Conservation (phyloP, 2,329 filamentous ascomycete genomes). For the Aspergillus tubingensis region DNA sequence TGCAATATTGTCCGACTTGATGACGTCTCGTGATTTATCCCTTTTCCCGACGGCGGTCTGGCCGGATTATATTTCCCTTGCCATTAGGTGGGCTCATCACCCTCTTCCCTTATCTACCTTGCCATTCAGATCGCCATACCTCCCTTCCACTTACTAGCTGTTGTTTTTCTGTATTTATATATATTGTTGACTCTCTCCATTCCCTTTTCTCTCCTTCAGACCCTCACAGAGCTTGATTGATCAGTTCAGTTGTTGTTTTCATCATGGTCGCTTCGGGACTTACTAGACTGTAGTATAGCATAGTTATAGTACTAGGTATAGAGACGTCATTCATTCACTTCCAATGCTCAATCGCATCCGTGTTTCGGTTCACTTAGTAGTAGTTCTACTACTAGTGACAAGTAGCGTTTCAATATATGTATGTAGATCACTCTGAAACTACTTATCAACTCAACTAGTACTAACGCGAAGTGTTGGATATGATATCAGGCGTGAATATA, state of each 20-base stretch:
- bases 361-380: neutral
- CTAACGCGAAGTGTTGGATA: no score
- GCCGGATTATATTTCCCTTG: neutral
- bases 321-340: neutral
- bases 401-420: neutral
- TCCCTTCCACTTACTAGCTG: neutral
- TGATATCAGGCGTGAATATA: neutral
- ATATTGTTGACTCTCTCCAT: neutral
- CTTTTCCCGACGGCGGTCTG: neutral
- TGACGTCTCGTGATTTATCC: neutral
- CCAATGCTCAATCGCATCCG: neutral
- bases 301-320: neutral
- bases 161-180: neutral
- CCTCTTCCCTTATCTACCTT: neutral
- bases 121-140: neutral
- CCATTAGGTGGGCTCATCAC: neutral
- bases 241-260: neutral
- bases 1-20: neutral
- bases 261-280: neutral
- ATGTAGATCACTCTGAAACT: no score
- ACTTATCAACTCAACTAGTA: no score
- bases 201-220: no score
- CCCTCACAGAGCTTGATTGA: no score
- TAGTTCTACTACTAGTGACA: neutral
- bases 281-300: neutral